These are phyloP conservation scores for Capsicum baccatum DNA, from an alignment of 257 asterid species.

Conservation along the genomic window DNA sequence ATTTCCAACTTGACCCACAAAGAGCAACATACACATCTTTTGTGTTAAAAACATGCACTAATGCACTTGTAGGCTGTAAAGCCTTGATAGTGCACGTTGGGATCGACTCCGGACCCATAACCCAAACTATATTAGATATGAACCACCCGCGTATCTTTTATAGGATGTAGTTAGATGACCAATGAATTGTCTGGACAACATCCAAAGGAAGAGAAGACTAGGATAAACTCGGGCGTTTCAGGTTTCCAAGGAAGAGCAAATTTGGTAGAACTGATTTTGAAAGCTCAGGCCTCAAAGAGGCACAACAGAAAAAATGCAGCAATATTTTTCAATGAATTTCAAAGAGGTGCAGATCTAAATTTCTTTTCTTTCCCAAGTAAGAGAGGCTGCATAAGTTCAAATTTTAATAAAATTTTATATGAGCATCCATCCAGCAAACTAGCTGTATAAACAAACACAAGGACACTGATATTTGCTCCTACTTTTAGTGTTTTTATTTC, in stretches of 20 bases:
- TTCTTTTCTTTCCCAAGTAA: not conserved
- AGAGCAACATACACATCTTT: not conserved
- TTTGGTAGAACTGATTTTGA: not conserved
- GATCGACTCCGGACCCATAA: not conserved
- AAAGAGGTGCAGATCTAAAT: not conserved
- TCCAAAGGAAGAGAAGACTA: not conserved
- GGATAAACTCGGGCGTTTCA: not conserved
- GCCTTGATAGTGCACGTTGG: not conserved
- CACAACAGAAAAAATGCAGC: not conserved
- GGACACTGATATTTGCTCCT: not conserved
- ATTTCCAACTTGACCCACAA: not conserved
- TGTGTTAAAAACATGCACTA: not conserved
- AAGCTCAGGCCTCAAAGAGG: not conserved
- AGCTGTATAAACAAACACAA: constrained; percentile 20
- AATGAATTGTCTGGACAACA: not conserved
- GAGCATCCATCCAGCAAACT: constrained; percentile 26
- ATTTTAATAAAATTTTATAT: not conserved
- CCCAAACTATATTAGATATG: not conserved
- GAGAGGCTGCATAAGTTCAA: not conserved
- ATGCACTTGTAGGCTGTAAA: not conserved
- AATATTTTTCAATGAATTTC: not conserved
- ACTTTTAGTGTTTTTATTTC: constrained; percentile 53
- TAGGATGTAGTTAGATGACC: not conserved
- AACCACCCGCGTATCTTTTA: not conserved
- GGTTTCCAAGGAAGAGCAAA: not conserved